A percentile compares a stretch with the other conserved stretches of the same genome.
Conservation (phyloP, 1,284 basidiomycete species). For the Golubevia pallescens region DNA sequence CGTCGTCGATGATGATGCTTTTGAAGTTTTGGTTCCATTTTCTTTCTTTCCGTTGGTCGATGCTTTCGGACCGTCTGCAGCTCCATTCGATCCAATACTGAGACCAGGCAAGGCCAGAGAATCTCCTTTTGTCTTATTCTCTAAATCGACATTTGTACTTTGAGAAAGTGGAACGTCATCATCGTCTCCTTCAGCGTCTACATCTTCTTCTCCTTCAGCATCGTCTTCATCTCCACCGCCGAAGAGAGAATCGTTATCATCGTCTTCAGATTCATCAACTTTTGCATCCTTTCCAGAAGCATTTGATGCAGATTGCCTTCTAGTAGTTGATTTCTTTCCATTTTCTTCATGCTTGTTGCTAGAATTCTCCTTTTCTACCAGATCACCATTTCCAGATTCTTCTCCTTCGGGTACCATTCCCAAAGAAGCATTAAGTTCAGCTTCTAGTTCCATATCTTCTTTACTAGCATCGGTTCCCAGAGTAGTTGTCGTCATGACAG, state of each 20-base stretch:
- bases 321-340: too few species aligned
- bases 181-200: slow-evolving; percentile 14
- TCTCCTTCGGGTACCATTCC: neutral
- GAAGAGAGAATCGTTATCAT: neutral
- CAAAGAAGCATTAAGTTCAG: neutral
- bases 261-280: neutral
- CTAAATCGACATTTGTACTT: slow-evolving; percentile 16
- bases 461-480: neutral
- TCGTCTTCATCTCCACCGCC: slow-evolving; percentile 9
- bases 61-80: too few species aligned
- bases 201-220: slow-evolving; percentile 24
- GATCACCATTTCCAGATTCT: neutral
- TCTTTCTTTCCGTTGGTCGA: too few species aligned
- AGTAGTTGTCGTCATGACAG: neutral
- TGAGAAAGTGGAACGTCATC: slow-evolving; percentile 35
- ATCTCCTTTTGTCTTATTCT: slow-evolving; percentile 7
- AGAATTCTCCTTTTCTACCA: neutral
- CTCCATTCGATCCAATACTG: too few species aligned
- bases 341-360: neutral
- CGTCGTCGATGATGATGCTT: too few species aligned
- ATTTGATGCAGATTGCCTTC: too few species aligned
- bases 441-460: neutral
- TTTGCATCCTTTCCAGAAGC: neutral
- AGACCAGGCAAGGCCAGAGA: neutral
- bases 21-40: too few species aligned